phyloP scores from a whole-genome alignment of 768 basidiomycete genomes.

The Termitomyces sp. region DNA sequence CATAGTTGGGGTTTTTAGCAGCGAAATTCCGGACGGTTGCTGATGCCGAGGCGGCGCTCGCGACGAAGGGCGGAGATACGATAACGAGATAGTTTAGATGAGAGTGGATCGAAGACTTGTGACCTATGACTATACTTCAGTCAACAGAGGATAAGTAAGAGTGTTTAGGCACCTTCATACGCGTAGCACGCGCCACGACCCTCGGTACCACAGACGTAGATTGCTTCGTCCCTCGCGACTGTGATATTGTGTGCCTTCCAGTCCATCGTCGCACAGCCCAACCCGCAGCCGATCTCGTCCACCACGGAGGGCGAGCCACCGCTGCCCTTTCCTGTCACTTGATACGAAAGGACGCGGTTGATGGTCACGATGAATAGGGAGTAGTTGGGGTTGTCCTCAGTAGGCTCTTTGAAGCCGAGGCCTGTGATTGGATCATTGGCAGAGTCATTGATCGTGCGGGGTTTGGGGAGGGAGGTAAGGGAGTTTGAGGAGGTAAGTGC shows the following conservation, averaged over 20 bases:
- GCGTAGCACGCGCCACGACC: slow-evolving; percentile 84
- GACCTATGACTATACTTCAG: slow-evolving; percentile 36
- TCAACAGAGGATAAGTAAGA: neutral
- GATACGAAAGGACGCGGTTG: slow-evolving; percentile 73
- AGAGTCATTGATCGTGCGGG: slow-evolving; percentile 79
- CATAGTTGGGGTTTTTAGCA: slow-evolving; percentile 40
- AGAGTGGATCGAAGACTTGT: slow-evolving; percentile 73
- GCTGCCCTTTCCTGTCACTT: slow-evolving; percentile 67
- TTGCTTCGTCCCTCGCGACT: slow-evolving; percentile 87
- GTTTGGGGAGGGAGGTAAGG: slow-evolving; percentile 79
- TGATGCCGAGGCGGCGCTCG: slow-evolving; percentile 60
- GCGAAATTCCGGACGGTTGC: slow-evolving; percentile 76
- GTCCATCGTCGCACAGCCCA: slow-evolving; percentile 86
- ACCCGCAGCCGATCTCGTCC: slow-evolving; percentile 81
- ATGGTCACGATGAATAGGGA: slow-evolving; percentile 89
- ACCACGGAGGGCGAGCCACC: slow-evolving; percentile 65
- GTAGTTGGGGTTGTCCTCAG: slow-evolving; percentile 37
- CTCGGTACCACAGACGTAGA: slow-evolving; percentile 80
- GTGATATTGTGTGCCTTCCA: slow-evolving; percentile 70
- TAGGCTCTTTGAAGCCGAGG: slow-evolving; percentile 78
- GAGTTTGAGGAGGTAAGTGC: slow-evolving; percentile 71
- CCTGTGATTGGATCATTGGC: slow-evolving; percentile 89
- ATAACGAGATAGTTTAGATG: slow-evolving; percentile 87
- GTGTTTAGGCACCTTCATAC: slow-evolving; percentile 67
- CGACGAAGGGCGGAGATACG: slow-evolving; percentile 79